Base-by-base conservation (phyloP, 768 basidiomycete genomes). In the Lyophyllum atratum region DNA sequence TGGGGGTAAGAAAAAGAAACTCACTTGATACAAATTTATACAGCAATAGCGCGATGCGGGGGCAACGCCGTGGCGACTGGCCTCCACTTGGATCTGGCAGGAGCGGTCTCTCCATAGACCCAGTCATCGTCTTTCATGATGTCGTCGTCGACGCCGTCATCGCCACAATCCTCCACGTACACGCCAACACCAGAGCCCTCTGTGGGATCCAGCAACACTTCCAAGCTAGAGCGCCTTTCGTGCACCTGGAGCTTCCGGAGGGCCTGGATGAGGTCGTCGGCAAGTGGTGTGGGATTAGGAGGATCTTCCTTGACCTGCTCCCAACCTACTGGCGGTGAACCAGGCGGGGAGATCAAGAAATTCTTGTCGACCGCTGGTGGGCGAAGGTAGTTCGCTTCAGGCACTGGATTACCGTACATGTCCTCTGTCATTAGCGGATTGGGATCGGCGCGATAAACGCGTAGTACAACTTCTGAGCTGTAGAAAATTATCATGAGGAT, bases 241-340 rank as follows among this genome's bases (percentile, higher is more conserved):
- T 78, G 75, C 3, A 85, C 62, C 66, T 92, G 84, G 2, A 98
- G 80, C 62, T 80, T 83, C 62, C 78, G 81, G 53, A 98, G 74
- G 15, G 96, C 96, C 11, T 77, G 66, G 25, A 93, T 90, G 60
- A 98, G 82, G 68, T 98, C 96, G 22, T 90, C 86, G 0, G 96
- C 96, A 24, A 97, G 82, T 4, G 94, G 89, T 2, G 82, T 74
- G 2, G 76, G 69, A 67, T 98, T 98, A 0, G 96, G 96, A 17
- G 93, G 92, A 8, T 95, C 94, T 72, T 98, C 96, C 49, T 77
- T 77, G 55, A 95, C 83, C 22, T 83, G 93, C 67, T 97, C 94
- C 97, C 97, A 99, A 2, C 95, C 97, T 1, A 95, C 87, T 0
- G 97, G 97, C 0, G 97, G 97, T 0, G 95, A 97, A 4, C 97